Conservation (phyloP, 352 stramenopile species). For the Ophiocytium majus region DNA sequence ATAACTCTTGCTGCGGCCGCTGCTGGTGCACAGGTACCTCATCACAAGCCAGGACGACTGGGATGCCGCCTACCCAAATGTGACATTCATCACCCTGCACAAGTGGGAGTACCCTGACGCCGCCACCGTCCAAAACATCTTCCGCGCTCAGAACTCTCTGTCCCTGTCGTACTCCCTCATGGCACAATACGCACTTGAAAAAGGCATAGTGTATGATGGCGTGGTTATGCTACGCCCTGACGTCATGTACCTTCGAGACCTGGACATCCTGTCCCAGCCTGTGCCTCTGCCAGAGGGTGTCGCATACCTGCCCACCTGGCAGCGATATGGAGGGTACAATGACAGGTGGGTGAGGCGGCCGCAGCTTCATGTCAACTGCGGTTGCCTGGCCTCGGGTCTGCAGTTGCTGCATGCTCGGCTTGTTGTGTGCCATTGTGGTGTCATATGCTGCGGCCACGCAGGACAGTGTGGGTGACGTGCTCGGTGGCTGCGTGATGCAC, state of each 20-base stretch:
- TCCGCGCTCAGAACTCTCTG: constrained; percentile 23
- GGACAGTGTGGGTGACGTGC: too few species aligned
- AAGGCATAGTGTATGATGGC: constrained; percentile 3
- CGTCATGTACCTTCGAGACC: constrained; percentile 10
- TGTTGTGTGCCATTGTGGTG: too few species aligned
- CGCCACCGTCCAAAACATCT: constrained; percentile 16
- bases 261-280: not conserved
- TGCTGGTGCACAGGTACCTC: constrained; percentile 17
- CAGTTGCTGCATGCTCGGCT: too few species aligned
- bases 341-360: too few species aligned
- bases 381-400: too few species aligned
- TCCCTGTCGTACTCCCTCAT: constrained; percentile 15
- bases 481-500: too few species aligned
- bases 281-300: not conserved
- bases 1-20: too few species aligned
- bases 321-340: constrained; percentile 5
- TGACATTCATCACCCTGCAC: not conserved
- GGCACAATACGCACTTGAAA: not conserved
- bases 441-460: too few species aligned
- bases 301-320: not conserved
- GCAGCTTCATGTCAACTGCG: too few species aligned
- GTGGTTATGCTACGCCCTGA: constrained; percentile 19
- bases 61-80: not conserved
- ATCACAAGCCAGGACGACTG: constrained; percentile 24
- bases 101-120: not conserved